Percentiles rank a stretch among this genome's conserved stretches.
Conservation (phyloP, 1,139 yeast genomes). For the Wickerhamomyces sp. region DNA sequence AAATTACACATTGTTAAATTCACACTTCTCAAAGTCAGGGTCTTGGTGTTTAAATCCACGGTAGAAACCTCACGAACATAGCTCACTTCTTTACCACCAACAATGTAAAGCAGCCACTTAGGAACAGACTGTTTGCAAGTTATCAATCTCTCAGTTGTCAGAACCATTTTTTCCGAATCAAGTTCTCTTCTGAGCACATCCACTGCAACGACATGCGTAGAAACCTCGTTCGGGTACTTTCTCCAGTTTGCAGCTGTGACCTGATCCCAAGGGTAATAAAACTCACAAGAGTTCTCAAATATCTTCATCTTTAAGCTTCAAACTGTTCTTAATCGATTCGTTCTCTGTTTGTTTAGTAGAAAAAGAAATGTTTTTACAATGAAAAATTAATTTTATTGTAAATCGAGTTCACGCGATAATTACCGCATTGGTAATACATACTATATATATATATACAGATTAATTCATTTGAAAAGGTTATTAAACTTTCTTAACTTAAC, state of each 20-base stretch:
- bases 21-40: conserved; percentile 76
- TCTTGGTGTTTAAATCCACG: conserved; percentile 62
- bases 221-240: conserved; percentile 88
- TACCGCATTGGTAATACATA: no score
- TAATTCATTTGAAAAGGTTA: not conserved
- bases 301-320: conserved; percentile 54
- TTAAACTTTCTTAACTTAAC: not conserved
- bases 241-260: conserved; percentile 97
- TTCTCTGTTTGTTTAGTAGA: no score
- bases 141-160: conserved; percentile 81
- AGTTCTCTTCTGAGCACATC: conserved; percentile 77
- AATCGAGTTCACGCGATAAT: not conserved
- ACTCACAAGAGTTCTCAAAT: conserved; percentile 63
- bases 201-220: conserved; percentile 93
- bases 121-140: conserved; percentile 91
- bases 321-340: no score
- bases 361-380: no score
- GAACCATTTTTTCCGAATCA: conserved; percentile 47
- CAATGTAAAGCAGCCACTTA: conserved; percentile 65
- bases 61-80: conserved; percentile 88
- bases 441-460: no score
- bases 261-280: conserved; percentile 87
- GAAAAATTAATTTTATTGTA: not conserved
- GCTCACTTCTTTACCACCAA: conserved; percentile 71
- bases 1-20: conserved; percentile 80